Base-by-base conservation (phyloP, 2,329 filamentous ascomycete species). In the Myriangium duriaei region DNA sequence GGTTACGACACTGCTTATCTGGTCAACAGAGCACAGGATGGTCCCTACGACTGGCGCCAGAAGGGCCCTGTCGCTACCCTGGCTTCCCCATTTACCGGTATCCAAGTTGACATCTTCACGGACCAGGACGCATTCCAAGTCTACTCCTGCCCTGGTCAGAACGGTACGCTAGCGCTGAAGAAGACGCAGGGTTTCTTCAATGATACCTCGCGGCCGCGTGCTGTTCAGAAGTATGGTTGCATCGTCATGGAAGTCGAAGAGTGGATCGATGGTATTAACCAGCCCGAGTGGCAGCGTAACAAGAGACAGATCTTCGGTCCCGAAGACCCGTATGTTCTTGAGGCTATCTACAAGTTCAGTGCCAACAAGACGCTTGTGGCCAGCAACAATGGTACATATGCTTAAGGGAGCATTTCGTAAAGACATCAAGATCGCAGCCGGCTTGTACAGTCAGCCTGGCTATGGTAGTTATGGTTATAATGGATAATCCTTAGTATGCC, bases 201-300 rank as follows among this genome's bases (percentile, higher is more conserved):
- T 44, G 49, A 71, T 43, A 45, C 60, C 2, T 59, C 63, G 19
- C 72, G 76, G 49, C 71, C 74, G 3, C 67, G 77, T 26, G 72
- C 71, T 5, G 79, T 85, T 16, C 69, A 74, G 40, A 57, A 87
- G 64, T 84, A 86, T 53, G 86, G 84, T 19, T 95, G 88, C 59
- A 54, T 94, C 16, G 88, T 94, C 34, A 72, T 95, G 59, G 88
- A 95, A 64, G 83, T 91, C 10, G 75, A 95, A 67, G 86, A 91
- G 57, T 95, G 77, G 74, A 93, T 95, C 53, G 87, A 93, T 55
- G 86, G 71, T 16, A 91, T 96, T 62, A 95, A 94, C 62, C 74
- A 92, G 50, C 87, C 87, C 0, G 74, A 85, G 59, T 95, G 88
- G 88, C 76, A 76, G 42, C 73, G 87, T 39, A 60, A 67, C 32